phyloP scores from a whole-genome alignment of 768 basidiomycete species.

The Ramaria sp. region DNA sequence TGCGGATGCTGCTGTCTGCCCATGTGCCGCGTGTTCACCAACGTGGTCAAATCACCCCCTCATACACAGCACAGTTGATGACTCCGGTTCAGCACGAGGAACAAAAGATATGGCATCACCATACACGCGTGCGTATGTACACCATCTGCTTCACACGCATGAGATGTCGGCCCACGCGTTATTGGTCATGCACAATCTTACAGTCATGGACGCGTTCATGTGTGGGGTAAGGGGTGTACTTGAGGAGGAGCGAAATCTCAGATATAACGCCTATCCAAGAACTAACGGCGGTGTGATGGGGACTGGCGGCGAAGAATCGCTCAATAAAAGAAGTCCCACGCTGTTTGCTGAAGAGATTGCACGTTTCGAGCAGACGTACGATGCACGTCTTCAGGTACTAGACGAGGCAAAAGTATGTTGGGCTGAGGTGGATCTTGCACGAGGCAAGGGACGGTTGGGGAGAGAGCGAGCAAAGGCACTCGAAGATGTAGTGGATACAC shows the following conservation, averaged over 20 bases:
- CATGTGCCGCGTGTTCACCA: slow-evolving; percentile 49
- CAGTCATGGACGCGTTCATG: slow-evolving; percentile 57
- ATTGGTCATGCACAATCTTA: slow-evolving; percentile 65
- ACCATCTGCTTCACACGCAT: slow-evolving; percentile 80
- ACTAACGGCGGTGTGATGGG: neutral
- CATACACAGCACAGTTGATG: slow-evolving; percentile 36
- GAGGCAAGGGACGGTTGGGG: slow-evolving; percentile 66
- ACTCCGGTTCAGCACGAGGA: neutral
- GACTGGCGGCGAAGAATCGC: neutral
- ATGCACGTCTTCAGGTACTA: slow-evolving; percentile 35
- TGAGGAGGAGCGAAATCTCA: neutral
- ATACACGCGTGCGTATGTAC: slow-evolving; percentile 54
- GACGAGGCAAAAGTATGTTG: slow-evolving; percentile 43
- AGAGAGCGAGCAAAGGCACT: slow-evolving; percentile 36
- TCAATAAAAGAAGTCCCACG: slow-evolving; percentile 19
- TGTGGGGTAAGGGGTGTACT: slow-evolving; percentile 37
- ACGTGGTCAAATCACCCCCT: slow-evolving; percentile 23
- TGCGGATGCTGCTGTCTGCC: slow-evolving; percentile 23
- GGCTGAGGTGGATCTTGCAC: slow-evolving; percentile 53
- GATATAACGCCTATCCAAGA: neutral
- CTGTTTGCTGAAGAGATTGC: slow-evolving; percentile 30
- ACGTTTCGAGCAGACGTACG: slow-evolving; percentile 41
- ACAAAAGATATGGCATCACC: slow-evolving; percentile 23
- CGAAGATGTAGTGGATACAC: neutral
- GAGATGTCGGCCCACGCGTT: slow-evolving; percentile 82